These are phyloP conservation scores for Skeletonema marinoi DNA, from an alignment of 108 stramenopile genomes.

Conservation along the genomic window DNA sequence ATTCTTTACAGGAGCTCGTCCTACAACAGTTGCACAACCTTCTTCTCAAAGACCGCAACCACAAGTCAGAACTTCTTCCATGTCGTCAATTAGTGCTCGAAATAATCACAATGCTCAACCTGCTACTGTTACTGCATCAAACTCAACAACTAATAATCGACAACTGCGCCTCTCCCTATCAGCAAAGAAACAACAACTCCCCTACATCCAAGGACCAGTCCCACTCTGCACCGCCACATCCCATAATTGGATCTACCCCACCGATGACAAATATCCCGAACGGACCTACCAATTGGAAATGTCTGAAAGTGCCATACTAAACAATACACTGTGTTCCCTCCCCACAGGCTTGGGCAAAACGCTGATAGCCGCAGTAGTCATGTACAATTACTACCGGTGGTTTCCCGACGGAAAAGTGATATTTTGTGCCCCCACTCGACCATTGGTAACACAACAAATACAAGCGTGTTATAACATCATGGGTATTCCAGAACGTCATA, in stretches of 20 bases:
- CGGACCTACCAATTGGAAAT: conserved; percentile 92
- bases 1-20: not conserved
- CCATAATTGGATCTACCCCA: conserved; percentile 88
- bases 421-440: conserved; percentile 93
- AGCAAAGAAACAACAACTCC: conserved; percentile 3
- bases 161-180: conserved; percentile 12
- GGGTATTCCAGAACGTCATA: conserved; percentile 78
- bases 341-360: conserved; percentile 99
- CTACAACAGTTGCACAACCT: not conserved
- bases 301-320: conserved; percentile 66
- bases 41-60: conserved; percentile 1
- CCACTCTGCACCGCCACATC: conserved; percentile 49
- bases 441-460: conserved; percentile 96
- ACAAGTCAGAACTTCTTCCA: not conserved
- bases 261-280: conserved; percentile 69
- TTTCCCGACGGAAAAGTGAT: conserved; percentile 73
- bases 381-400: conserved; percentile 97
- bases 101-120: not conserved
- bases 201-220: conserved; percentile 66
- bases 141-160: not conserved
- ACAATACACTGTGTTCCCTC: conserved; percentile 93
- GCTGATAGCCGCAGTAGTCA: conserved; percentile 96
- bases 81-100: not conserved
- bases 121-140: not conserved
- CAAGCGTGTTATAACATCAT: conserved; percentile 76